These are phyloP conservation scores for Stevia rebaudiana DNA, from an alignment of 140 eudicot species.

Conservation along the genomic window DNA sequence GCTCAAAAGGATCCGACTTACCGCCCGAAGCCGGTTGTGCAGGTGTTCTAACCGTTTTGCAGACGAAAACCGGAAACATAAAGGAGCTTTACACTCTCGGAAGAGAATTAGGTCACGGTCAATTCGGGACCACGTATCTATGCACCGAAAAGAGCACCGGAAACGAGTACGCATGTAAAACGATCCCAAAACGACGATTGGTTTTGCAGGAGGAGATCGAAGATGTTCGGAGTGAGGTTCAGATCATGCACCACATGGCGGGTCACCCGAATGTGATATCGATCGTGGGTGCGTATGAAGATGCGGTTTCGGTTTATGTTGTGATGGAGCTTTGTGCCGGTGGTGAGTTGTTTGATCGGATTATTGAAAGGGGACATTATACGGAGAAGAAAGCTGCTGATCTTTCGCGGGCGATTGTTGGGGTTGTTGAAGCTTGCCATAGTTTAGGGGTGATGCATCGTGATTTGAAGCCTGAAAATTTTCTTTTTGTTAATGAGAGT, in stretches of 20 bases:
- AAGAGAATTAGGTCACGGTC: constrained; percentile 42
- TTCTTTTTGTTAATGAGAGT: constrained; percentile 31
- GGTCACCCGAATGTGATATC: constrained; percentile 45
- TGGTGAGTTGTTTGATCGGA: constrained; percentile 51
- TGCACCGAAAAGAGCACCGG: constrained; percentile 37
- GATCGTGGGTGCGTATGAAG: constrained; percentile 53
- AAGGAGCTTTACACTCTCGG: constrained; percentile 41
- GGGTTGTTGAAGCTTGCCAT: constrained; percentile 54
- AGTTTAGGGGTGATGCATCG: constrained; percentile 49
- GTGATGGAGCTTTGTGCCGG: constrained; percentile 49
- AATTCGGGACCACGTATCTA: constrained; percentile 45
- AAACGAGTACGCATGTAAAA: constrained; percentile 38
- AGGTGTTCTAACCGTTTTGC: constrained; percentile 28
- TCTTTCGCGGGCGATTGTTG: constrained; percentile 40
- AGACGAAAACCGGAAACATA: constrained; percentile 39
- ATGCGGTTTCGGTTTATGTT: constrained; percentile 51
- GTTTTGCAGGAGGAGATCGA: constrained; percentile 37
- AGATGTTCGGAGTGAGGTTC: constrained; percentile 55
- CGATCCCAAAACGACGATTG: constrained; percentile 39
- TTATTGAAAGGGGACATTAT: constrained; percentile 44
- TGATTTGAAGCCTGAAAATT: constrained; percentile 51
- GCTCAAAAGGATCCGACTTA: background rate
- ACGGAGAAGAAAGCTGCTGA: constrained; percentile 49
- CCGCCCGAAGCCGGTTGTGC: constrained; percentile 14
- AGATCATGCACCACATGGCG: constrained; percentile 51